Evolutionary conservation across 306 rosid genomes (phyloP), one percentile per base, ranked within the genome.

Genomic region (Geum urbanum): DNA sequence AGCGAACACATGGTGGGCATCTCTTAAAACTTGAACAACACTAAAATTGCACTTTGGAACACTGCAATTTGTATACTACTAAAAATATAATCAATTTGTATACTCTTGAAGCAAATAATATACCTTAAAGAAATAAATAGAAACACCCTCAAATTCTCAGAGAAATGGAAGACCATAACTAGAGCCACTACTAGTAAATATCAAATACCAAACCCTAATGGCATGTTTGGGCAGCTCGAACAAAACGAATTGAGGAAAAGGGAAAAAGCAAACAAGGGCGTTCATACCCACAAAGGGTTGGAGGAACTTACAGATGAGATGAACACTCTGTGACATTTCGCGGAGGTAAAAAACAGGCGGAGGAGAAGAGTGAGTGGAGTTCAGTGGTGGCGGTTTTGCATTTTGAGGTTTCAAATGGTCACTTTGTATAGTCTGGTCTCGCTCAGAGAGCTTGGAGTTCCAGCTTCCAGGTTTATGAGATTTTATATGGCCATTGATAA

Each of bases 251-350:
- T n/a, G 27, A 52, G 60, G 65, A 3, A 24, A 24, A 24, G 1
- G 40, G 49, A 46, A 68, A 68, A 35, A 59, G 64, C 64, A 57
- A 27, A 57, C n/a, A n/a, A n/a, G n/a, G n/a, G n/a, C n/a, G n/a
- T n/a, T n/a, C n/a, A n/a, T 2, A 24, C 27, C 27, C 27, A 24
- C 27, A 0, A 24, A 24, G 27, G 67, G 20, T 32, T 0, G 0
- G 9, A 74, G 51, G 60, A 39, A 67, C 78, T 70, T 43, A 89
- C 96, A 89, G 66, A 81, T 5, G 61, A 84, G 84, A 72, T 77
- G 78, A 45, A 72, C 73, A 48, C 80, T 67, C 67, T 87, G 92
- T 53, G 86, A 79, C 96, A 91, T 89, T 67, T 87, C 54, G 71
- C 5, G n/a, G 66, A 32, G 37, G 13, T 0, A 20, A 19, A 32